Evolutionary conservation across 169 alveolate genomes (phyloP), one percentile per base, ranked within the genome.

Genomic region (Babesia gibsoni): DNA sequence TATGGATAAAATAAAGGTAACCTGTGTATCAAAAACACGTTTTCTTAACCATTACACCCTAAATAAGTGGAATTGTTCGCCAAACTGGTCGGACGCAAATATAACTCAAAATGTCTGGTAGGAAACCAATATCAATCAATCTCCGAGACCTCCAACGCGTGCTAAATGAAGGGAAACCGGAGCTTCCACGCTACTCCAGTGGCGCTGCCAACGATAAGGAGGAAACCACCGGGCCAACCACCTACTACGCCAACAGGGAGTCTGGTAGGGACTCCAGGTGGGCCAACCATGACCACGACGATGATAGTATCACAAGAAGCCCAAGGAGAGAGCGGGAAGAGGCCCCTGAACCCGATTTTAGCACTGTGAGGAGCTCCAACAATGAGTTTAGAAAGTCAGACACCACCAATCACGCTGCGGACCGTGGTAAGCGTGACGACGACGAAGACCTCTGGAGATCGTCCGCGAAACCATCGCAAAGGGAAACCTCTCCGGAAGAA

Each of bases 101-200:
- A n/a, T n/a, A n/a, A 10, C 6, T 37, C 57, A 66, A 67, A 16
- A 77, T 77, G 86, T 73, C 72, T 37, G 52, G 56, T 1, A 46
- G 67, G 33, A 77, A 77, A 58, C 79, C 70, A 12, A 77, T 77
- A 54, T 77, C 86, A 3, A 74, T 77, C 36, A 77, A 77, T 27
- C 73, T 77, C 27, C 80, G 86, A 12, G 86, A 77, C 64, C 27
- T 77, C 43, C 86, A 77, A 30, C 65, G 86, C 32, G 74, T 77
- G n/a, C 59, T 77, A 35, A 61, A 57, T 56, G 49, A 63, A 36
- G 86, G 72, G 27, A 66, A 66, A 45, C 79, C 70, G 12, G 70
- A 77, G 32, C 69, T 50, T 35, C 80, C 73, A 45, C 37, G 57
- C 18, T 56, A 37, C 39, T 61, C 72, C 4, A 18, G 72, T 46